Evolutionary conservation across 164 flowering plant genomes (phyloP).

Genomic region (Macadamia integrifolia): DNA sequence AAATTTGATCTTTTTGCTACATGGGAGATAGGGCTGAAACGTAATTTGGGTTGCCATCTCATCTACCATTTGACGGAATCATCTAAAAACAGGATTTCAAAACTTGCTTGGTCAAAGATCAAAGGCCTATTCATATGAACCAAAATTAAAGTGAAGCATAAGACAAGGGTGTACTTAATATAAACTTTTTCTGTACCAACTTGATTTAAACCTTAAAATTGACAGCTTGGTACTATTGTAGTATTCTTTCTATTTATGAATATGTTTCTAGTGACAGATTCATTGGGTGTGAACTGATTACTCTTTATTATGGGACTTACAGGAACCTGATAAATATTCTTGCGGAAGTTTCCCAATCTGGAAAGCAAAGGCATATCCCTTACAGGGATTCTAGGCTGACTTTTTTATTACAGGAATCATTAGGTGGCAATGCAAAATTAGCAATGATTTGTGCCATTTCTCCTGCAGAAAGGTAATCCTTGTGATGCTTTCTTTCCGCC

Average conservation of each 20-base stretch:
- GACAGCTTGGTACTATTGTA: background rate
- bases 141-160: too few species aligned
- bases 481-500: background rate
- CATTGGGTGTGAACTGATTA: background rate
- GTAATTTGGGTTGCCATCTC: too few species aligned
- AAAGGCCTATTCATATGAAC: too few species aligned
- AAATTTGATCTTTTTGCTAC: too few species aligned
- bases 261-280: background rate
- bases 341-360: constrained; percentile 93
- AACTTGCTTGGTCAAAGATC: too few species aligned
- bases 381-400: constrained; percentile 95
- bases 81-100: too few species aligned
- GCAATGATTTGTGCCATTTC: constrained; percentile 98
- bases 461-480: constrained; percentile 69
- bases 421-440: constrained; percentile 95
- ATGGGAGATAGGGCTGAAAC: too few species aligned
- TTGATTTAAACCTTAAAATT: too few species aligned
- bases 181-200: background rate
- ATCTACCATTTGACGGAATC: too few species aligned
- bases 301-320: constrained; percentile 24
- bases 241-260: background rate
- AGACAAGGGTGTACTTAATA: too few species aligned
- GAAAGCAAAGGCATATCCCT: constrained; percentile 96
- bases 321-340: constrained; percentile 98
- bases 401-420: constrained; percentile 92